A percentile compares a stretch with the other conserved stretches of the same genome.
Evolutionary conservation across 495 filamentous ascomycete genomes (phyloP).

Genomic region (Melanomma pulvis-pyrius): DNA sequence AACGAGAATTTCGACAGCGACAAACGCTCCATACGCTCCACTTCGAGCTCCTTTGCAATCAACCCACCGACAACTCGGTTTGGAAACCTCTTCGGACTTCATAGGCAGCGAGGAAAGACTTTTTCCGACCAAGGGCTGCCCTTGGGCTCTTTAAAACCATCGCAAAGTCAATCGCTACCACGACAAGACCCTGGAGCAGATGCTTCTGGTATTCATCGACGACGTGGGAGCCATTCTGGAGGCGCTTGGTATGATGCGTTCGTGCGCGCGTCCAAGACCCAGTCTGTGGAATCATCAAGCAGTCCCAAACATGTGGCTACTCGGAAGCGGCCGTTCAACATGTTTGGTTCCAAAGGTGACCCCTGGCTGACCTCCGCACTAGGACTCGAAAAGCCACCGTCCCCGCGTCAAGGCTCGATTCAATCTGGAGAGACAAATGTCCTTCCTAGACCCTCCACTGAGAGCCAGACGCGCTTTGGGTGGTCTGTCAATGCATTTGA

Average conservation of each 20-base stretch:
- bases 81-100: slow-evolving; percentile 45
- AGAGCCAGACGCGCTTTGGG: slow-evolving; percentile 39
- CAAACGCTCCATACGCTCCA: slow-evolving; percentile 43
- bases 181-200: slow-evolving; percentile 40
- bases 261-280: slow-evolving; percentile 27
- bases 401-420: slow-evolving; percentile 44
- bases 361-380: slow-evolving; percentile 37
- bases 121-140: slow-evolving; percentile 43
- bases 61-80: slow-evolving; percentile 39
- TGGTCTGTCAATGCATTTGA: slow-evolving; percentile 37
- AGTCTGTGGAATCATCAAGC: slow-evolving; percentile 30
- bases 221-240: slow-evolving; percentile 38
- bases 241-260: slow-evolving; percentile 37
- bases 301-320: slow-evolving; percentile 37
- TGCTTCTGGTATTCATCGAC: slow-evolving; percentile 26
- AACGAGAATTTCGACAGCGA: slow-evolving; percentile 43
- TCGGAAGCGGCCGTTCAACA: slow-evolving; percentile 36
- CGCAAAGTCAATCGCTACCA: slow-evolving; percentile 47
- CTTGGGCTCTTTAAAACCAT: slow-evolving; percentile 40
- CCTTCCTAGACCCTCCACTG: slow-evolving; percentile 44
- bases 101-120: slow-evolving; percentile 45
- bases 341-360: slow-evolving; percentile 39
- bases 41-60: slow-evolving; percentile 39
- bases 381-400: slow-evolving; percentile 37
- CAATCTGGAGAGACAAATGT: slow-evolving; percentile 40